Base-by-base conservation (phyloP, 805 yeast species). In the Kodamaea lidongshanica region DNA sequence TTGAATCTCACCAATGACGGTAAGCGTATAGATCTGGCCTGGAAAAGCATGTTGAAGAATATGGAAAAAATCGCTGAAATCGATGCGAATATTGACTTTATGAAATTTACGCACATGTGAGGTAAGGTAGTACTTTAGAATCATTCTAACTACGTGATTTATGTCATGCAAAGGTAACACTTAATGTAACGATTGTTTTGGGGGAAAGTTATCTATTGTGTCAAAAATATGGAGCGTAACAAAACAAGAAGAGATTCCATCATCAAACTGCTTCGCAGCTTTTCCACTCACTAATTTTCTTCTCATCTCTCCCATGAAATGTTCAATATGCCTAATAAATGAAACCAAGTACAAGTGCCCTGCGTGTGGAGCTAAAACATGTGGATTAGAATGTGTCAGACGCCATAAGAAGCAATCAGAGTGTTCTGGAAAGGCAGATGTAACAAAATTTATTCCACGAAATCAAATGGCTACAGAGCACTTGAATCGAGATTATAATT, bases 401-500 rank as follows among this genome's bases (percentile, higher is more conserved):
- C 49, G 65, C 13, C 96, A 88, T 48, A 86, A 86, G 52, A 44
- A 41, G 4, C 70, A 70, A 30, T 57, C 70, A 6, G 63, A 65
- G 12, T 88, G 96, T 49, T 58, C 74, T 3, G 96, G 96, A 0
- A 40, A 45, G 12, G 67, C 75, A 19, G 85, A 81, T 46, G 72
- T 72, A 9, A 65, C 85, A 2, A 58, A 58, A 26, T 85, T 75
- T 46, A 57, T 82, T 1, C 45, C 74, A 1, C 64, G 70, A 30
- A 52, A 54, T 4, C 66, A 66, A 3, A 53, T 86, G 6, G 56
- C 58, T 15, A 54, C 56, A 6, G 42, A 53, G 4, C 72, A 76
- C 26, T 72, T 87, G 5, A 86, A 87, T 47, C 57, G 96, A 38
- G 96, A 88, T 50, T 88, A 86, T 52, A 80, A 84, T 48, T 84